Evolutionary conservation across 106 monocot genomes (phyloP).

Genomic region (Apostasia ramifera): DNA sequence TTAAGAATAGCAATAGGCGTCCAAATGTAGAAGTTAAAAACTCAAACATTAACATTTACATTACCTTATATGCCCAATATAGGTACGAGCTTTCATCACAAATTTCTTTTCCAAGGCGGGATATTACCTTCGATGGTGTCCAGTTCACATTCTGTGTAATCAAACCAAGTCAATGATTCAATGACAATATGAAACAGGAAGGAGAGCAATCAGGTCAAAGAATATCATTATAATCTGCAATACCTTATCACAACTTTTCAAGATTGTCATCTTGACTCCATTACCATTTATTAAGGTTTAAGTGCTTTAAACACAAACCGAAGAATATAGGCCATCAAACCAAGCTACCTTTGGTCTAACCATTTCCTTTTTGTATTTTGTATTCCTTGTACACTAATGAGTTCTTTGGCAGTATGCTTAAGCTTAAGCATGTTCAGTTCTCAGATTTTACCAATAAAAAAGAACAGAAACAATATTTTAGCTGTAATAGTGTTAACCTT

Average conservation of each 20-base stretch:
- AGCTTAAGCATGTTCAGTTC: no score
- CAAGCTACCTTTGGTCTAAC: background rate
- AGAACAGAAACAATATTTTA: no score
- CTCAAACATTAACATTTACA: background rate
- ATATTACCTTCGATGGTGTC: slow-evolving; percentile 93
- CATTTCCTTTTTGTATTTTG: background rate
- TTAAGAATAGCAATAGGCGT: no score
- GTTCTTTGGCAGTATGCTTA: background rate
- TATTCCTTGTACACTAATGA: background rate
- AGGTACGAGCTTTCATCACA: slow-evolving; percentile 83
- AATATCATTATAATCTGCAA: no score
- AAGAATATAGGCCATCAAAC: background rate
- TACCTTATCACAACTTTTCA: no score
- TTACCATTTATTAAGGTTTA: no score
- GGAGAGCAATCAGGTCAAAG: no score
- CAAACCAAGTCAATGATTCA: background rate
- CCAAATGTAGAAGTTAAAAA: background rate
- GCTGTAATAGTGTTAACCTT: no score
- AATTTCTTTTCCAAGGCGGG: slow-evolving; percentile 92
- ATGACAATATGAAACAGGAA: no score
- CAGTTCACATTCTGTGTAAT: slow-evolving; percentile 50
- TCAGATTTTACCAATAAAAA: no score
- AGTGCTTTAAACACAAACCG: no score
- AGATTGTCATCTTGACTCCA: no score
- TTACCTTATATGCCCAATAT: slow-evolving; percentile 74